Percentiles rank a stretch among this genome's conserved stretches.
Conservation (phyloP, 495 filamentous ascomycete species). For the Hypoxylon fragiforme region DNA sequence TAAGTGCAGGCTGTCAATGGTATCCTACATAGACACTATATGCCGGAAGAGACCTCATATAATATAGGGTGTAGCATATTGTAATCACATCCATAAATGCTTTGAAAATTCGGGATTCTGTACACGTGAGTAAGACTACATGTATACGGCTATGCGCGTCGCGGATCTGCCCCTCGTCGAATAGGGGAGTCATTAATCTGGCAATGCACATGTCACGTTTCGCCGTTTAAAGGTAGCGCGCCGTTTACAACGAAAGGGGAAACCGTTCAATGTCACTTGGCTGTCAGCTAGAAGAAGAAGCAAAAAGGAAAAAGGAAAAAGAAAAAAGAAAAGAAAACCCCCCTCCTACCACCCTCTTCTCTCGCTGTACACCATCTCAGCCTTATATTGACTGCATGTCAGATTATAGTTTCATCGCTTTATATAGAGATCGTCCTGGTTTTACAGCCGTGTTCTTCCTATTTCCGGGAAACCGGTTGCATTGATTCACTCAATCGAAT, state of each 20-base stretch:
- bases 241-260: no score
- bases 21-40: no score
- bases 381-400: conserved; percentile 34
- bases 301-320: background rate
- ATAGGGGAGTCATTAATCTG: no score
- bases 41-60: no score
- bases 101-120: background rate
- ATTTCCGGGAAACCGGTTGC: conserved; percentile 23
- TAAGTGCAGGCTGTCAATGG: no score
- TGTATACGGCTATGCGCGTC: background rate
- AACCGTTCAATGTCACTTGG: no score
- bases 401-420: conserved; percentile 23
- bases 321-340: background rate
- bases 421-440: conserved; percentile 16
- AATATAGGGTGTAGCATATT: no score
- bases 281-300: no score
- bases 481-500: conserved; percentile 18
- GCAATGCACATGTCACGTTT: no score
- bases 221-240: no score
- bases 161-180: background rate
- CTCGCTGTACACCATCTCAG: conserved; percentile 18
- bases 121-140: background rate
- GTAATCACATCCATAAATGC: no score
- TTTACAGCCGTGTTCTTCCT: conserved; percentile 4
- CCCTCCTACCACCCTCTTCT: background rate